Percentiles rank a stretch among this genome's conserved stretches.
Conservation (phyloP, 2,329 filamentous ascomycete genomes). For the Penicillium sp. region DNA sequence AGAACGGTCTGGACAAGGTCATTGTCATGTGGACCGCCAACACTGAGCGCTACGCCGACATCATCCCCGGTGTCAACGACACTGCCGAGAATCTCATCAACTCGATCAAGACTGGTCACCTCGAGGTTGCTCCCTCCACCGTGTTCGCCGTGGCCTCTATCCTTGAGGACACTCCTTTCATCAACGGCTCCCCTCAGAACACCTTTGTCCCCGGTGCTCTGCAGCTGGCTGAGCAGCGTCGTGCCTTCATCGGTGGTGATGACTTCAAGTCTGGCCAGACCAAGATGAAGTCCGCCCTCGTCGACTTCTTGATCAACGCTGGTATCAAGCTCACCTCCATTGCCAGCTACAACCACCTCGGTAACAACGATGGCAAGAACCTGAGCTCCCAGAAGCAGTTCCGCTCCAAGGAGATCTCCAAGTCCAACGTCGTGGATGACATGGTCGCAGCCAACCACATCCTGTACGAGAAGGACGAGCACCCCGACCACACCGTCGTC, state of each 20-base stretch:
- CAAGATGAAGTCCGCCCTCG: conserved; percentile 99
- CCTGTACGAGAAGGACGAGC: conserved; percentile 87
- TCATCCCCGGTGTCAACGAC: conserved; percentile 88
- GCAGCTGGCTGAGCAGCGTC: conserved; percentile 81
- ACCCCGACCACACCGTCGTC: conserved; percentile 96
- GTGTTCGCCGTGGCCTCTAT: conserved; percentile 95
- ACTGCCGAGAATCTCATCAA: conserved; percentile 91
- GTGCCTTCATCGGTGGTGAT: conserved; percentile 91
- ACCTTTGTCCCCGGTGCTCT: conserved; percentile 95
- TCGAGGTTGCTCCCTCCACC: conserved; percentile 91
- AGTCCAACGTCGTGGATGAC: conserved; percentile 98
- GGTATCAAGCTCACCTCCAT: conserved; percentile 99
- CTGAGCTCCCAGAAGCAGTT: conserved; percentile 96
- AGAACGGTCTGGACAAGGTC: conserved; percentile 86
- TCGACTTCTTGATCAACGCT: conserved; percentile 97
- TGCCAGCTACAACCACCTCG: conserved; percentile 98
- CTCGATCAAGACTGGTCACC: conserved; percentile 81
- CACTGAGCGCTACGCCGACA: conserved; percentile 92
- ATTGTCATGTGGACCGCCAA: conserved; percentile 99
- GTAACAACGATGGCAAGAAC: conserved; percentile 99
- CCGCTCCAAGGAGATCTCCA: conserved; percentile 99
- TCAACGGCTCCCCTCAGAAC: conserved; percentile 99
- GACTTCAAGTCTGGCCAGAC: conserved; percentile 99
- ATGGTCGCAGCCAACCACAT: conserved; percentile 97
- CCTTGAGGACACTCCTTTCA: conserved; percentile 86